Evolutionary conservation across 2,329 filamentous ascomycete species (phyloP), one percentile per base, ranked within the genome.

Genomic region (Aureobasidium mangrovei): DNA sequence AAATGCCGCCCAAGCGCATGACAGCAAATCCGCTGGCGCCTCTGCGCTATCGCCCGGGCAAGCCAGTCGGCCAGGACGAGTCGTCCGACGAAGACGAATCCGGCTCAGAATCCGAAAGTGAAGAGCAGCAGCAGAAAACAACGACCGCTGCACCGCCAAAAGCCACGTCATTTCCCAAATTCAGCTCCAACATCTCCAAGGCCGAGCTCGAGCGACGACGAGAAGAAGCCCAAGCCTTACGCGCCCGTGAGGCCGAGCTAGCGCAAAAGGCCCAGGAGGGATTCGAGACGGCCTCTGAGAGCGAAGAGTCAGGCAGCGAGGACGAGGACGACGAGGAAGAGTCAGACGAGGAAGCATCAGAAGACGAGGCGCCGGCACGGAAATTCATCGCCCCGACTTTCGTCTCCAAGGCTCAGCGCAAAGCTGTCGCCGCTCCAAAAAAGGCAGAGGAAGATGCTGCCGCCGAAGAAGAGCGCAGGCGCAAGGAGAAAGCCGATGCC

Each of bases 11-110:
- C 9, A 90, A 88, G 69, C 86, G 88, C 65, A 95, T 97, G 88
- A 97, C 91, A 59, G 90, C 91, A 59, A 95, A 96, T 66, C 90
- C 88, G 3, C 73, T 85, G 56, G 84, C 83, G 67, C 87, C 89
- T 27, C 81, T 84, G 61, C 86, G 93, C 55, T 86, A 96, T 64
- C 84, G 90, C 56, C 85, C 91, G 12, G 91, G 93, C 60, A 97
- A 96, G 70, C 76, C 84, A 12, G 73, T 77, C 2, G 79, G 74
- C 6, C 77, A 74, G 57, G 76, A 74, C 57, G 68, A 68, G 33
- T 58, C 55, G 18, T 72, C 64, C 8, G 33, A 41, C 7, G 62
- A 61, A 18, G 71, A 69, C 27, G 69, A 70, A 10, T 63, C 64
- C 5, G 66, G 67, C 44, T 75, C 72, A 3, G 72, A 72, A 24